phyloP scores from a whole-genome alignment of 2,329 filamentous ascomycete genomes.

The Ascochyta pisi region DNA sequence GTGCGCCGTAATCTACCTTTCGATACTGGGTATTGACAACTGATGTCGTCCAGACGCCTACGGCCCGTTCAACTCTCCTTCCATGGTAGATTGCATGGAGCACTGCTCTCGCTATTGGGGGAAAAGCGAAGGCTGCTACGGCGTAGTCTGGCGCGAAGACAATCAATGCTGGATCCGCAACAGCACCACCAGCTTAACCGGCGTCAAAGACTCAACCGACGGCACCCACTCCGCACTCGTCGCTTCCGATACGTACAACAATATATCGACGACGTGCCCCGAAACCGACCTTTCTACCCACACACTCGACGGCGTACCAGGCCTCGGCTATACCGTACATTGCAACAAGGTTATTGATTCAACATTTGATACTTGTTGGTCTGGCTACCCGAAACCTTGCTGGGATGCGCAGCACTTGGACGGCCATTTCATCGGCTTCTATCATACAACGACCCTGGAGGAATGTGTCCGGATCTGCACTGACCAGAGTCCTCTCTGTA shows the following conservation, averaged over 20 bases:
- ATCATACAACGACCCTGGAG: constrained; percentile 36
- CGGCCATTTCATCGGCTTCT: constrained; percentile 30
- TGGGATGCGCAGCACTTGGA: constrained; percentile 10
- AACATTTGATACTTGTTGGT: constrained; percentile 28
- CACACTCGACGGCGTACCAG: constrained; percentile 27
- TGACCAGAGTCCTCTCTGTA: constrained; percentile 39
- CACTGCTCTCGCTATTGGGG: constrained; percentile 43
- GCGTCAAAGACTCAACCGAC: constrained; percentile 13
- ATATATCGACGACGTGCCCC: constrained; percentile 32
- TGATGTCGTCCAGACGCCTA: constrained; percentile 6
- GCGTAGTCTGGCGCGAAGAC: constrained; percentile 32
- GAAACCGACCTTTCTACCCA: constrained; percentile 31
- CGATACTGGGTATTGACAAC: neutral
- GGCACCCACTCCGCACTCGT: constrained; percentile 34
- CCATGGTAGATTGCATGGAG: constrained; percentile 39
- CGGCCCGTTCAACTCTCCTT: constrained; percentile 21
- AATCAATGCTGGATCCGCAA: constrained; percentile 40
- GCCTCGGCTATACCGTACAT: constrained; percentile 37
- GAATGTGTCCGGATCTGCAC: constrained; percentile 40
- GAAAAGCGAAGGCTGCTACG: constrained; percentile 39
- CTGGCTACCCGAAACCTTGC: constrained; percentile 29
- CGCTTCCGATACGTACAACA: constrained; percentile 25
- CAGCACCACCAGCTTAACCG: constrained; percentile 24
- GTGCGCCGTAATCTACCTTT: constrained; percentile 16
- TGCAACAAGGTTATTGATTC: constrained; percentile 35